Base-by-base conservation (phyloP, 2,329 filamentous ascomycete species). In the Hansfordia pulvinata region DNA sequence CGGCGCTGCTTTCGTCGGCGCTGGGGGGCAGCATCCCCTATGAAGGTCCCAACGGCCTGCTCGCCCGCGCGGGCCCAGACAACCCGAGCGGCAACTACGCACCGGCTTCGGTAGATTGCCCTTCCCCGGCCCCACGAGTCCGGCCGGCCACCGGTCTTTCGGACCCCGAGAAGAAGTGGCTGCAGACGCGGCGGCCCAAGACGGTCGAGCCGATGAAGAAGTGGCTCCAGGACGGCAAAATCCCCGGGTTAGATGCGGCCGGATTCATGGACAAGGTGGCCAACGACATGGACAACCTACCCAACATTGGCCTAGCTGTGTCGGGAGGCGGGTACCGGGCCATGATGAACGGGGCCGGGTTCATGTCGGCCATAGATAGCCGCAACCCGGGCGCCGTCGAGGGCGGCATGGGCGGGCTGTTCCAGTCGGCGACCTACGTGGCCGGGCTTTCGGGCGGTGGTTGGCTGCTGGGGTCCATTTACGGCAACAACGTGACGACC, bases 391-490 rank as follows among this genome's bases (percentile, higher is more conserved):
- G 71, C 27, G 59, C 74, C 2, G 80, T 72, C 0, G 53, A 49
- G 10, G 36, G 52, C 4, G 74, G 76, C 2, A 54, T 84, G 7
- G 78, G 76, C 35, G 72, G 76, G 18, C 52, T 86, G 20, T 53
- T 77, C 35, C 81, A 83, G 49, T 60, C 71, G 0, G 50, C 74
- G 1, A 86, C 79, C 0, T 88, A 88, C 41, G 49, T 86, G 2
- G 60, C 77, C 15, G 81, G 77, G 2, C 54, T 86, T 1, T 83
- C 76, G n/a, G 81, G 81, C 4, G 81, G 81, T 23, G 68, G 71
- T 25, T 86, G 81, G 81, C 56, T 84, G 11, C 64, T 86, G 3
- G 78, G 79, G 3, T 80, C 74, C 17, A 58, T 86, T 2, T 83
- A 69, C 35, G 56, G 72, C 27, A 85, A 86, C 52, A 86, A 85